Percentiles rank a stretch among this genome's conserved stretches.
Conservation (phyloP, 768 basidiomycete genomes). For the Baorangia bicolor region DNA sequence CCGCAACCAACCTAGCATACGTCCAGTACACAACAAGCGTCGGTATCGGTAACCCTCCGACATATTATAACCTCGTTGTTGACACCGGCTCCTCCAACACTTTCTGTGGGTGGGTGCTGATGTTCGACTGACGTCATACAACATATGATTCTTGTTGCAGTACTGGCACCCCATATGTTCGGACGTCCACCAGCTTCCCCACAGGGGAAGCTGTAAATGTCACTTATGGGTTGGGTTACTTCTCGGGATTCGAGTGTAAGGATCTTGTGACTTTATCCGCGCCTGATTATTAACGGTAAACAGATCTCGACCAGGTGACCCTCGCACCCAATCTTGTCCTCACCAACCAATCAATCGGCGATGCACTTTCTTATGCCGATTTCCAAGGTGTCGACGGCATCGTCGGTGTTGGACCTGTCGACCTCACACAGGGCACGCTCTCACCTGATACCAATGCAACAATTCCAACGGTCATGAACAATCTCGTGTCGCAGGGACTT, state of each 20-base stretch:
- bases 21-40: slow-evolving; percentile 21
- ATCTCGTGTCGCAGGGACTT: slow-evolving; percentile 22
- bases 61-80: slow-evolving; percentile 29
- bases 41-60: slow-evolving; percentile 28
- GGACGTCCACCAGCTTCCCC: slow-evolving; percentile 22
- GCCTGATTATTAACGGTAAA: neutral
- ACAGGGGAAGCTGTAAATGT: slow-evolving; percentile 22
- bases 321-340: slow-evolving; percentile 26
- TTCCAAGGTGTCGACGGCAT: slow-evolving; percentile 29
- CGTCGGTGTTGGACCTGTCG: slow-evolving; percentile 26
- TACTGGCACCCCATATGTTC: slow-evolving; percentile 19
- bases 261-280: neutral
- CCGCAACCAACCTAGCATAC: slow-evolving; percentile 13
- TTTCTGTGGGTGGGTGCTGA: slow-evolving; percentile 19
- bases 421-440: slow-evolving; percentile 15
- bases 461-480: slow-evolving; percentile 28
- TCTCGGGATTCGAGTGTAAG: slow-evolving; percentile 38
- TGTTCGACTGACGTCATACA: neutral
- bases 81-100: slow-evolving; percentile 36
- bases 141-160: slow-evolving; percentile 5
- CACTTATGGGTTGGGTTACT: slow-evolving; percentile 9
- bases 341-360: slow-evolving; percentile 30
- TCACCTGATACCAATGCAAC: neutral
- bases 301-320: slow-evolving; percentile 28
- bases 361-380: slow-evolving; percentile 9